Conservation (phyloP, 2,329 filamentous ascomycete species). For the Ophiostoma triangulosporum region DNA sequence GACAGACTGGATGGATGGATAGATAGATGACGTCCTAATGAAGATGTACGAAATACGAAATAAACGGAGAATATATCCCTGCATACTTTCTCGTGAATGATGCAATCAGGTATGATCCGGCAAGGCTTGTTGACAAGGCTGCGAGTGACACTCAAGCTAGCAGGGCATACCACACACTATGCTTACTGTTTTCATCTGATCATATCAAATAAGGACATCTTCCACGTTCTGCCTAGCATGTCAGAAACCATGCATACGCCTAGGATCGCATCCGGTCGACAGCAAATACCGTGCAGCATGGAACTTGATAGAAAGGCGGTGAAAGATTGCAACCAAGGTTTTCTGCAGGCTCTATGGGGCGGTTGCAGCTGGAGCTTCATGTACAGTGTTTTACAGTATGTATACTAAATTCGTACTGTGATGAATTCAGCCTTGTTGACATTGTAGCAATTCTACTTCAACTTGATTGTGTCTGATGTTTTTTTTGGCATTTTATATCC, state of each 20-base stretch:
- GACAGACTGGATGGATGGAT: neutral
- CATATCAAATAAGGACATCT: neutral
- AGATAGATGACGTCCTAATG: neutral
- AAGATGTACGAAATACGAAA: conserved; percentile 1
- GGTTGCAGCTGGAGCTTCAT: too few species aligned
- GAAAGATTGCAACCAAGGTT: too few species aligned
- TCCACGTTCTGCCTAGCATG: too few species aligned
- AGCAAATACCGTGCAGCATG: too few species aligned
- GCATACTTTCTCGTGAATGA: neutral
- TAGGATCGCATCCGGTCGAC: too few species aligned
- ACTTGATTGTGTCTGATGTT: too few species aligned
- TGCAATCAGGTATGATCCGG: neutral
- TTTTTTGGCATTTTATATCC: too few species aligned
- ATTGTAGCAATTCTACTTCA: too few species aligned
- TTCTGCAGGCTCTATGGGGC: too few species aligned
- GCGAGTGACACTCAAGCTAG: neutral
- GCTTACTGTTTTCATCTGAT: neutral
- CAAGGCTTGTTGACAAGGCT: neutral
- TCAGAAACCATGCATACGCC: neutral
- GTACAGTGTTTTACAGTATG: neutral
- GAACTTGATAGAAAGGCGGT: neutral
- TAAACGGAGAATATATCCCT: neutral
- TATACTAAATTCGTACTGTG: neutral
- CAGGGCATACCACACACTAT: neutral
- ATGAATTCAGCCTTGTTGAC: neutral